Percentiles rank a stretch among this genome's conserved stretches.
Conservation (phyloP, 192 early-diverging fungal genomes). For the Pecoramyces ruminantium region DNA sequence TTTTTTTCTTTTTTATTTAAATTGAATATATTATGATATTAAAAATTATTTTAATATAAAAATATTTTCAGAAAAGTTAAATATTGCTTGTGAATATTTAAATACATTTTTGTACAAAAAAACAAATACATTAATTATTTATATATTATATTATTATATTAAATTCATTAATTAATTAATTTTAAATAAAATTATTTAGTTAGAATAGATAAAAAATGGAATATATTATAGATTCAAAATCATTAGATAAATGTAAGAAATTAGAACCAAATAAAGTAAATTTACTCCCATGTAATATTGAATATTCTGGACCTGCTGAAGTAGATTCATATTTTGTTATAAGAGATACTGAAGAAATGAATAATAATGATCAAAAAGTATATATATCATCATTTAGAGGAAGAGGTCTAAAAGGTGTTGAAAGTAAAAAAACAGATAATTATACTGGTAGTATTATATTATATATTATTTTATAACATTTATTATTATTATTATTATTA, state of each 20-base stretch:
- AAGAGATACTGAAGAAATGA: background rate
- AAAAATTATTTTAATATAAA: no score
- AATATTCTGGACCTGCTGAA: background rate
- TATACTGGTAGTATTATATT: background rate
- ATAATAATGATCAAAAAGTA: background rate
- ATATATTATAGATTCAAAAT: background rate
- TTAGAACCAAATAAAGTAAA: background rate
- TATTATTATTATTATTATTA: no score
- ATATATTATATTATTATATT: no score
- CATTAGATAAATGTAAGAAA: background rate
- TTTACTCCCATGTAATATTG: background rate
- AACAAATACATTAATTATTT: no score
- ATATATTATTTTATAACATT: no score
- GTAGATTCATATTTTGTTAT: background rate
- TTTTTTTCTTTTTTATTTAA: no score
- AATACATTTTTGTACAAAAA: no score
- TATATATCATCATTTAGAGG: background rate
- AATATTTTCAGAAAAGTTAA: no score
- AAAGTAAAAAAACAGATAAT: background rate
- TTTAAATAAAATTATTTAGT: no score
- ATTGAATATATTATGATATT: no score
- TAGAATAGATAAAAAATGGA: background rate
- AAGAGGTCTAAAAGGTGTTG: background rate
- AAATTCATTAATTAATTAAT: no score
- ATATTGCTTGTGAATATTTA: no score